Conservation (phyloP, 106 monocot species). For the Dioscorea alata region DNA sequence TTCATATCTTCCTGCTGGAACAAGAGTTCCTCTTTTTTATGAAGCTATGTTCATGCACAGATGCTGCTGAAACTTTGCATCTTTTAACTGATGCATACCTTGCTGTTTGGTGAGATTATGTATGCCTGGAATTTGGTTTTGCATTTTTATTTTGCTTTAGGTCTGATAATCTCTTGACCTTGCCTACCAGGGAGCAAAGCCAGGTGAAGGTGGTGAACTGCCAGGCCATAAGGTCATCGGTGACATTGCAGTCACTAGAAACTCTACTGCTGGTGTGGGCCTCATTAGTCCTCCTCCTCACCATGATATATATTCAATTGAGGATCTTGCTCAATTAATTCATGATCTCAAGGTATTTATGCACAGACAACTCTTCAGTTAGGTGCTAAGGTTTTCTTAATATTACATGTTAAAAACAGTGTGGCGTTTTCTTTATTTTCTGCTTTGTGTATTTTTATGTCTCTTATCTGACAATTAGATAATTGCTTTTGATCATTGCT, state of each 20-base stretch:
- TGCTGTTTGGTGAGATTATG: constrained; percentile 71
- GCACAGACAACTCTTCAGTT: background rate
- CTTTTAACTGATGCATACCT: constrained; percentile 58
- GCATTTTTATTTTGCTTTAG: constrained; percentile 6
- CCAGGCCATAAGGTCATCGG: constrained; percentile 98
- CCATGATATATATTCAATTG: constrained; percentile 98
- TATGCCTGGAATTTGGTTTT: constrained; percentile 39
- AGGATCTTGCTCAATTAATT: constrained; percentile 96
- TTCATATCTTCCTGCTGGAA: constrained; percentile 40
- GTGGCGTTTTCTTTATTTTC: background rate
- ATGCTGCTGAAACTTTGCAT: constrained; percentile 70
- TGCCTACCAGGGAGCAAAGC: constrained; percentile 81
- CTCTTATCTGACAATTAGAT: too few relatives aligned
- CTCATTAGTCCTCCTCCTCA: constrained; percentile 98
- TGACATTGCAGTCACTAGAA: constrained; percentile 96
- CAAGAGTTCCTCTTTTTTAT: constrained; percentile 69
- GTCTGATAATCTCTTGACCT: constrained; percentile 9
- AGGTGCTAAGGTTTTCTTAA: too few relatives aligned
- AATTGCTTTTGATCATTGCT: too few relatives aligned
- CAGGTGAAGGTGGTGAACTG: constrained; percentile 99
- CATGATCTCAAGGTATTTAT: constrained; percentile 90
- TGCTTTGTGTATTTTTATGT: background rate
- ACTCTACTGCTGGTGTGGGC: constrained; percentile 97
- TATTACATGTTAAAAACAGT: too few relatives aligned
- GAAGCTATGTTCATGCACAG: constrained; percentile 85